A percentile compares a stretch with the other conserved stretches of the same genome.
Evolutionary conservation across 495 filamentous ascomycete genomes (phyloP).

Genomic region (Lasiosphaeria ovina): DNA sequence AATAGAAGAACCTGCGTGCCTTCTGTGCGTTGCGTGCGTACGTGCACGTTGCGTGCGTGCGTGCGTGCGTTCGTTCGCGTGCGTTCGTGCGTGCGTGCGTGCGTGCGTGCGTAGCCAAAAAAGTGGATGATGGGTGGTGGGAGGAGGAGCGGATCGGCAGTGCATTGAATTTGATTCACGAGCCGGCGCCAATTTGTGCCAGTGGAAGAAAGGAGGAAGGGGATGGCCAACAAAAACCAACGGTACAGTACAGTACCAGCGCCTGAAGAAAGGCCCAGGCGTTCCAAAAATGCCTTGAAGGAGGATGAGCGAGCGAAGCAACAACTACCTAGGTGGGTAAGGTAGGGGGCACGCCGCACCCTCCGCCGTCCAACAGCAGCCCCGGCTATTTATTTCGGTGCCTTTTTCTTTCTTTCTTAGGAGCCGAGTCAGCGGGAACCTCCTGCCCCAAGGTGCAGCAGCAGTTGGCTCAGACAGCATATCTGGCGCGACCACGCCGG

Average conservation of each 20-base stretch:
- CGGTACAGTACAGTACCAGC: neutral
- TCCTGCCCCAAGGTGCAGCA: neutral
- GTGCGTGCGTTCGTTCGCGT: too few species aligned
- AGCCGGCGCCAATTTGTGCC: neutral
- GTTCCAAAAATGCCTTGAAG: conserved; percentile 16
- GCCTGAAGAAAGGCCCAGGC: conserved; percentile 8
- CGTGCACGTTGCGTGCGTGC: too few species aligned
- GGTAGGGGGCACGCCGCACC: conserved; percentile 9
- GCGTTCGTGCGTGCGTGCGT: too few species aligned
- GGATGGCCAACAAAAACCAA: conserved; percentile 4
- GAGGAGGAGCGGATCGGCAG: conserved; percentile 11
- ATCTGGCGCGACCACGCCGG: neutral
- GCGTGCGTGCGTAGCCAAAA: neutral
- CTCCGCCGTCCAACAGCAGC: conserved; percentile 8
- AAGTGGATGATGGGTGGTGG: neutral
- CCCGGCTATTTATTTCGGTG: neutral
- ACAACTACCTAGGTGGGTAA: neutral
- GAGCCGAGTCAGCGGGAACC: neutral
- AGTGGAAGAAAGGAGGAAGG: neutral
- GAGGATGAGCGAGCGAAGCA: neutral
- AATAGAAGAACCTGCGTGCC: neutral
- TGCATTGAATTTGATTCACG: conserved; percentile 13
- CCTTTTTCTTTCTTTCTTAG: neutral
- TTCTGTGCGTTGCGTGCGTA: too few species aligned
- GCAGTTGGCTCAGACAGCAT: neutral